These are phyloP conservation scores for Yarrowia divulgata DNA, from an alignment of 805 yeast genomes.

Conservation along the genomic window DNA sequence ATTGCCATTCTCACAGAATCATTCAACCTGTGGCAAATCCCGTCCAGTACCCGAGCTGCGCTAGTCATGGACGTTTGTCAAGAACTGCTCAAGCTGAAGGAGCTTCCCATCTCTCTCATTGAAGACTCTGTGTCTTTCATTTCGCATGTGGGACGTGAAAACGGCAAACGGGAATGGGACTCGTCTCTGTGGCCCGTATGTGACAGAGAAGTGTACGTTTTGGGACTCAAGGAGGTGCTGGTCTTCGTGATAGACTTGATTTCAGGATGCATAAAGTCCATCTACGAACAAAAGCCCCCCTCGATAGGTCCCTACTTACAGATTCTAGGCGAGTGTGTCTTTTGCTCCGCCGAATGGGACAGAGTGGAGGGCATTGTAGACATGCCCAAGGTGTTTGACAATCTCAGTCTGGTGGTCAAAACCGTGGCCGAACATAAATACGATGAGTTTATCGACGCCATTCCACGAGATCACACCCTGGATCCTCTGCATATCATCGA, in stretches of 20 bases:
- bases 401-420: slow-evolving; percentile 46
- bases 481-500: slow-evolving; percentile 63
- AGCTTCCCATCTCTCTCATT: slow-evolving; percentile 48
- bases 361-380: slow-evolving; percentile 7
- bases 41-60: slow-evolving; percentile 58
- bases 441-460: slow-evolving; percentile 53
- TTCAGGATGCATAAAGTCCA: slow-evolving; percentile 13
- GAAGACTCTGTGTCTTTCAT: slow-evolving; percentile 52
- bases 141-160: slow-evolving; percentile 44
- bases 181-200: slow-evolving; percentile 22
- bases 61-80: slow-evolving; percentile 61
- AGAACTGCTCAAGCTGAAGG: slow-evolving; percentile 48
- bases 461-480: slow-evolving; percentile 68
- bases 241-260: slow-evolving; percentile 49
- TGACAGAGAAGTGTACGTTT: slow-evolving; percentile 42
- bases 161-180: slow-evolving; percentile 44
- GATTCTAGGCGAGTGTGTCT: slow-evolving; percentile 60
- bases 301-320: slow-evolving; percentile 62
- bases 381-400: slow-evolving; percentile 11
- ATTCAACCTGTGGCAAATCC: slow-evolving; percentile 66
- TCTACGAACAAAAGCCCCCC: slow-evolving; percentile 56
- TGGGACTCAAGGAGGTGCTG: slow-evolving; percentile 50
- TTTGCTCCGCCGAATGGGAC: slow-evolving; percentile 51
- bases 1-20: slow-evolving; percentile 56
- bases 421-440: slow-evolving; percentile 57